phyloP scores from a whole-genome alignment of 23 red algal genomes.

The Chondrus crispus region DNA sequence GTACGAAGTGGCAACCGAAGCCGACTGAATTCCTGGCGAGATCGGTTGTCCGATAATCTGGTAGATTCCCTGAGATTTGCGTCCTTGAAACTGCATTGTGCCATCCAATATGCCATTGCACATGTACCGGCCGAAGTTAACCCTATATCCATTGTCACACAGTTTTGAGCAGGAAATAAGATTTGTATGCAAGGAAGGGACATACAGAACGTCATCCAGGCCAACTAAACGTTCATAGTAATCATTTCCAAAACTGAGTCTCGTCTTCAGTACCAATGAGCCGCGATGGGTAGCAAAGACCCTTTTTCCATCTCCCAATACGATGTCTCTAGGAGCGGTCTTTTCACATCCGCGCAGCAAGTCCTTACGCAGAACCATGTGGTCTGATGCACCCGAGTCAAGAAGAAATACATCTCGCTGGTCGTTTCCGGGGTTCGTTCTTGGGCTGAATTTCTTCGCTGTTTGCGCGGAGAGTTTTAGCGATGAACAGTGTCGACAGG shows the following conservation, averaged over 20 bases:
- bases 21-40: background rate
- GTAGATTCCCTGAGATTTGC: background rate
- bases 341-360: no score
- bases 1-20: background rate
- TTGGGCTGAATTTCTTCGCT: no score
- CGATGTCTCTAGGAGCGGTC: no score
- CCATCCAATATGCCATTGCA: background rate
- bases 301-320: background rate
- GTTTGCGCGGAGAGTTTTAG: no score
- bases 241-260: background rate
- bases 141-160: background rate
- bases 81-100: background rate
- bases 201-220: background rate
- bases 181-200: background rate
- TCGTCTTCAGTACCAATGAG: background rate
- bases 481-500: no score
- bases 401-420: no score
- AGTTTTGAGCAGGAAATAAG: background rate
- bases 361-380: no score
- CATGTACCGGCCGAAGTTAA: background rate
- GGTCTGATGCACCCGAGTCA: no score
- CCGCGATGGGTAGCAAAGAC: background rate
- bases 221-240: background rate
- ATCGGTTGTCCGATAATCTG: background rate
- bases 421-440: no score